Percentiles rank a stretch among this genome's conserved stretches.
phyloP scores from a whole-genome alignment of 1,139 yeast genomes.

The Blastobotrys ciferrii region DNA sequence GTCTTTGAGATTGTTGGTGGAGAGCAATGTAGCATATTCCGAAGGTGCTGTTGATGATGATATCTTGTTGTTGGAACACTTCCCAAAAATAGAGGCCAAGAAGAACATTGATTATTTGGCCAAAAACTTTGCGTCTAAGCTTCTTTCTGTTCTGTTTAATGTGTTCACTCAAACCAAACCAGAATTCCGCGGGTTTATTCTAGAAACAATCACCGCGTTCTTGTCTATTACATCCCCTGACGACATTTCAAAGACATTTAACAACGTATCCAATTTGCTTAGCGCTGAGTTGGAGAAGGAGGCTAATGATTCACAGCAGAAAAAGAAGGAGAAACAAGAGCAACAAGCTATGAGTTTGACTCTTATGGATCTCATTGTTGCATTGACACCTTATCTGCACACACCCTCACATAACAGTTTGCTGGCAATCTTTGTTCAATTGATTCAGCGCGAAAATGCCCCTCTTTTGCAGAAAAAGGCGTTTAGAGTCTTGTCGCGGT shows the following conservation, averaged over 20 bases:
- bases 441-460: constrained; percentile 54
- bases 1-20: constrained; percentile 73
- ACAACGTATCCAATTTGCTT: constrained; percentile 78
- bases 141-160: constrained; percentile 84
- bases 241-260: constrained; percentile 73
- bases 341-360: constrained; percentile 64
- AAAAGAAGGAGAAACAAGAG: constrained; percentile 24
- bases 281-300: constrained; percentile 63
- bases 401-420: constrained; percentile 66
- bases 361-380: constrained; percentile 86
- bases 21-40: constrained; percentile 60
- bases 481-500: constrained; percentile 70
- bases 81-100: constrained; percentile 56
- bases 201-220: constrained; percentile 82
- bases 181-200: constrained; percentile 76
- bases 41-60: constrained; percentile 60
- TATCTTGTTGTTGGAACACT: constrained; percentile 56
- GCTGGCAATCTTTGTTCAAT: constrained; percentile 70
- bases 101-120: constrained; percentile 62
- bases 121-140: constrained; percentile 60
- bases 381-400: constrained; percentile 83
- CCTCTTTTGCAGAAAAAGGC: constrained; percentile 85
- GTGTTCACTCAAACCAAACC: constrained; percentile 85
- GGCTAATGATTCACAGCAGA: constrained; percentile 29
- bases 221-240: constrained; percentile 64